A percentile compares a stretch with the other conserved stretches of the same genome.
Evolutionary conservation across 106 monocot genomes (phyloP).

Genomic region (Phalaenopsis aphrodite): DNA sequence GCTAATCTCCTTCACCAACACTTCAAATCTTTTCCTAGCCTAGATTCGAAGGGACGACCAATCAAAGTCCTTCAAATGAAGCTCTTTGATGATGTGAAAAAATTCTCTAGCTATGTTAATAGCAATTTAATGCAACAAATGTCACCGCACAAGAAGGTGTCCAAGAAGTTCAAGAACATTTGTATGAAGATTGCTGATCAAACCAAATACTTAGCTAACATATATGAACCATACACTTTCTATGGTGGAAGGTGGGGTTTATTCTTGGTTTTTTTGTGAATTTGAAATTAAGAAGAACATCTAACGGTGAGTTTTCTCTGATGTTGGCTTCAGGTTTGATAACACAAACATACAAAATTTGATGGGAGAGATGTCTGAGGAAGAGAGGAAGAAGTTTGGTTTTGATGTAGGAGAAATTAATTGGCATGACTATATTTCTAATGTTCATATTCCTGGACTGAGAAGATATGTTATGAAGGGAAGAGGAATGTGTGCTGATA

Average conservation of each 20-base stretch:
- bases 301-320: neutral
- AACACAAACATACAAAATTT: slow-evolving; percentile 44
- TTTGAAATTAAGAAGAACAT: neutral
- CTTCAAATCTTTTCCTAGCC: slow-evolving; percentile 41
- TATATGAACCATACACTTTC: slow-evolving; percentile 85
- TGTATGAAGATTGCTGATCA: slow-evolving; percentile 59
- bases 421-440: slow-evolving; percentile 77
- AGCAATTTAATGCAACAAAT: slow-evolving; percentile 24
- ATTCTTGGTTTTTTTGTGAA: neutral
- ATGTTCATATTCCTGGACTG: slow-evolving; percentile 82
- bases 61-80: slow-evolving; percentile 43
- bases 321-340: slow-evolving; percentile 16
- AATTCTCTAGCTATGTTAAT: slow-evolving; percentile 40
- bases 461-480: slow-evolving; percentile 85
- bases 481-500: slow-evolving; percentile 31
- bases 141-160: slow-evolving; percentile 20
- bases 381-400: slow-evolving; percentile 52
- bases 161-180: slow-evolving; percentile 29
- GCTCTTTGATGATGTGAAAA: slow-evolving; percentile 44
- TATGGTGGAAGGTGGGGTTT: slow-evolving; percentile 63
- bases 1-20: slow-evolving; percentile 38
- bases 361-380: slow-evolving; percentile 66
- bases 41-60: slow-evolving; percentile 48
- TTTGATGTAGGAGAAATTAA: slow-evolving; percentile 59
- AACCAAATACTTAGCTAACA: slow-evolving; percentile 55